Percentiles rank a stretch among this genome's conserved stretches.
phyloP scores from a whole-genome alignment of 768 basidiomycete species.

The Termitomyces sp. region DNA sequence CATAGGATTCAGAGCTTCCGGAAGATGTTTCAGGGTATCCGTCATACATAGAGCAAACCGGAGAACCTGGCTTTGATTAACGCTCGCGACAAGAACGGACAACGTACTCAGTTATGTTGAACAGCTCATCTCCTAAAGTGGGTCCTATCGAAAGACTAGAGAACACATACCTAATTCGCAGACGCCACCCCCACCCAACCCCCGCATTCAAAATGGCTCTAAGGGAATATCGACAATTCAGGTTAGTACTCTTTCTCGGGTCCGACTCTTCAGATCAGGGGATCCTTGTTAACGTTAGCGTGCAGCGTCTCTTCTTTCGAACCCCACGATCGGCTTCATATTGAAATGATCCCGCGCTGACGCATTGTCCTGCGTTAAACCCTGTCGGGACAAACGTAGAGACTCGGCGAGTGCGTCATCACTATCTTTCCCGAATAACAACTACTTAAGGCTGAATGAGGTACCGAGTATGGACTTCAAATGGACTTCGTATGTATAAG shows the following conservation, averaged over 20 bases:
- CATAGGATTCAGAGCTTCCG: background rate
- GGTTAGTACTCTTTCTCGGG: background rate
- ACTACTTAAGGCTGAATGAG: background rate
- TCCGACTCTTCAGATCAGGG: background rate
- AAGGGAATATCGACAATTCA: background rate
- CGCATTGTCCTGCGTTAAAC: background rate
- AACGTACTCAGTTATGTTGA: background rate
- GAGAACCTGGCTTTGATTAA: background rate
- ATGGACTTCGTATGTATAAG: background rate
- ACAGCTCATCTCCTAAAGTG: background rate
- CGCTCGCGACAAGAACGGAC: background rate
- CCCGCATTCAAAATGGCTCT: background rate
- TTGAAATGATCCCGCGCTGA: slow-evolving; percentile 1
- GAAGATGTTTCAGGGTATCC: background rate
- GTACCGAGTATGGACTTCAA: background rate
- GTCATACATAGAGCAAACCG: too few relatives aligned
- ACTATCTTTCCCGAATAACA: background rate
- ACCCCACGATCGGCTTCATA: background rate
- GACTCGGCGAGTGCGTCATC: background rate
- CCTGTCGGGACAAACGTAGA: background rate
- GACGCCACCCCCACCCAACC: background rate
- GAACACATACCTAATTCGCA: background rate
- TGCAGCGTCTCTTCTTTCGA: background rate
- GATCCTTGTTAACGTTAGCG: background rate
- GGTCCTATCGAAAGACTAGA: too few relatives aligned